phyloP scores from a whole-genome alignment of 768 basidiomycete species.

The Auricularia sp. region DNA sequence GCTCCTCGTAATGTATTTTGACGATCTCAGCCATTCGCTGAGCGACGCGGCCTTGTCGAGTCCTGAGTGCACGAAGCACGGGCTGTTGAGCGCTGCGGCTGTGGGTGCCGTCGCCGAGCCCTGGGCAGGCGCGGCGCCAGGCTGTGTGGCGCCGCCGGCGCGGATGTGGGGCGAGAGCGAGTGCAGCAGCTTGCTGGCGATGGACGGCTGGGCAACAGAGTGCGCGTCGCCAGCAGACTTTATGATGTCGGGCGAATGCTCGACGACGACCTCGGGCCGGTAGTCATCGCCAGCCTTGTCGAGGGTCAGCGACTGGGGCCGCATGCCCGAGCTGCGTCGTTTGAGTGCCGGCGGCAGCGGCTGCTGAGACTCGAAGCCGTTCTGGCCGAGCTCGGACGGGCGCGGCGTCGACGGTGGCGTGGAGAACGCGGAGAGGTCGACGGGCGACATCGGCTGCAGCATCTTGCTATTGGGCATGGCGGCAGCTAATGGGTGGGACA shows the following conservation, averaged over 20 bases:
- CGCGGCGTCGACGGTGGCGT: conserved; percentile 36
- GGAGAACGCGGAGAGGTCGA: conserved; percentile 31
- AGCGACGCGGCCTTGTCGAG: conserved; percentile 75
- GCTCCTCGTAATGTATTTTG: conserved; percentile 26
- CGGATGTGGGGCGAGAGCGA: neutral
- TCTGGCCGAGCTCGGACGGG: conserved; percentile 17
- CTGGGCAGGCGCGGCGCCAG: neutral
- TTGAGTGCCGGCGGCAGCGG: conserved; percentile 21
- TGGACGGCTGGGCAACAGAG: neutral
- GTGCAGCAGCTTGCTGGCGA: neutral
- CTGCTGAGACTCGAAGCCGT: conserved; percentile 31
- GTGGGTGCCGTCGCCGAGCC: neutral
- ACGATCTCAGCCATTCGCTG: conserved; percentile 54
- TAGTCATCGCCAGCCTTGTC: conserved; percentile 8
- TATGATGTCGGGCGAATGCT: neutral
- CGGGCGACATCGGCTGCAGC: conserved; percentile 16
- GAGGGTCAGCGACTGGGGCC: conserved; percentile 5
- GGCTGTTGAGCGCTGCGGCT: conserved; percentile 43
- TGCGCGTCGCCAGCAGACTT: neutral
- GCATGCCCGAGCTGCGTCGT: conserved; percentile 1
- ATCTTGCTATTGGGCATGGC: neutral
- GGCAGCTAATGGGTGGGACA: too few relatives aligned
- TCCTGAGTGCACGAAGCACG: conserved; percentile 89
- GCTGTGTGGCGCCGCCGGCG: neutral
- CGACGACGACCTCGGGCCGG: conserved; percentile 5